Conservation (phyloP, 176 grass and related monocot genomes). For the Triticum monococcum region DNA sequence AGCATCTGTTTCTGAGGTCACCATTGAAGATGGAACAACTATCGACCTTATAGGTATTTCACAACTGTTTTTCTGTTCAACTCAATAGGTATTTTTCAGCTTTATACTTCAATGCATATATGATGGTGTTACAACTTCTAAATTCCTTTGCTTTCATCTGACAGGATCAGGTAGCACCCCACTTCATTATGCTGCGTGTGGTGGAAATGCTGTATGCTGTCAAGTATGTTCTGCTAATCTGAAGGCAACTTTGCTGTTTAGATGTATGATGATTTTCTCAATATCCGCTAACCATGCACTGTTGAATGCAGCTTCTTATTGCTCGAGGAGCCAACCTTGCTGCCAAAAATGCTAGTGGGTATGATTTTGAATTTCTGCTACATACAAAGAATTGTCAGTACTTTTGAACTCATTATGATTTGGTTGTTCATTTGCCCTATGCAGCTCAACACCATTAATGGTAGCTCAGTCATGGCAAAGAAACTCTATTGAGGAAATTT, state of each 20-base stretch:
- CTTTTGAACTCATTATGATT: slow-evolving; percentile 20
- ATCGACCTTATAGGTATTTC: slow-evolving; percentile 86
- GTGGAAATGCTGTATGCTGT: slow-evolving; percentile 91
- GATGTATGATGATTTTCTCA: slow-evolving; percentile 20
- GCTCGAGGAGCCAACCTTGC: slow-evolving; percentile 71
- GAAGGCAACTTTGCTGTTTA: neutral
- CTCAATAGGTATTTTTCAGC: neutral
- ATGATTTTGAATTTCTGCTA: slow-evolving; percentile 18
- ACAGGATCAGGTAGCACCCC: slow-evolving; percentile 91
- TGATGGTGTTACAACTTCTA: neutral
- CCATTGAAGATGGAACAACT: slow-evolving; percentile 80
- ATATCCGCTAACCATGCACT: slow-evolving; percentile 18
- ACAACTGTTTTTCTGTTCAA: neutral
- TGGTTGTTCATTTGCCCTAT: slow-evolving; percentile 26
- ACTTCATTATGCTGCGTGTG: slow-evolving; percentile 95
- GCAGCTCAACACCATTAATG: slow-evolving; percentile 82
- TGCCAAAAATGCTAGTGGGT: slow-evolving; percentile 70
- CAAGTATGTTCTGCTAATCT: slow-evolving; percentile 61
- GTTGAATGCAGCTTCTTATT: slow-evolving; percentile 72
- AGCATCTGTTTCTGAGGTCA: slow-evolving; percentile 72
- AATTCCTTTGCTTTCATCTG: slow-evolving; percentile 21
- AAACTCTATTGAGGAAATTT: slow-evolving; percentile 73
- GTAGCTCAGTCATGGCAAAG: slow-evolving; percentile 80
- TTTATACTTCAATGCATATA: neutral
- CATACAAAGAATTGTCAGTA: slow-evolving; percentile 11